These are phyloP conservation scores for Dendrobium officinale DNA, from an alignment of 106 monocot genomes.

Conservation along the genomic window DNA sequence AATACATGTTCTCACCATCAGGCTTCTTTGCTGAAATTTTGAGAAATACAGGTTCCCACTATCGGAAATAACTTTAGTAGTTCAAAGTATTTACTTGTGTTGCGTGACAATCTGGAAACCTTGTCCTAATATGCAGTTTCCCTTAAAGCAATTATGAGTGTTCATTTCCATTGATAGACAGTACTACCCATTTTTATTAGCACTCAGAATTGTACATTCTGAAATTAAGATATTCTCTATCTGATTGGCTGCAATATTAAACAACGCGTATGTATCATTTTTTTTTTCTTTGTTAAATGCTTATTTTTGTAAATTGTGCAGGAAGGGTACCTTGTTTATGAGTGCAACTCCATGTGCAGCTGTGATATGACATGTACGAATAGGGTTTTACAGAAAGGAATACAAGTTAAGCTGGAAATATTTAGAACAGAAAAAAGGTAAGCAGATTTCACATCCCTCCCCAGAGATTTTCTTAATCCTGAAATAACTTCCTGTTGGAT, in stretches of 20 bases:
- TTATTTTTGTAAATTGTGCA: slow-evolving; percentile 20
- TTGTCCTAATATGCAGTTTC: neutral
- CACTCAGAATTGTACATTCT: neutral
- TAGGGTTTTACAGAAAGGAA: slow-evolving; percentile 84
- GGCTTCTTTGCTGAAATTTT: too few relatives aligned
- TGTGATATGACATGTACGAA: slow-evolving; percentile 78
- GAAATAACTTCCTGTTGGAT: slow-evolving; percentile 1
- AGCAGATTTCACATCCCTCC: neutral
- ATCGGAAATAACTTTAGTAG: neutral
- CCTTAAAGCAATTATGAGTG: neutral
- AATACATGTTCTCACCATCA: too few relatives aligned
- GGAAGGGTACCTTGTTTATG: slow-evolving; percentile 80
- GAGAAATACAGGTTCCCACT: too few relatives aligned
- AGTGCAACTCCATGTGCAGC: slow-evolving; percentile 86
- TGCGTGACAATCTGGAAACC: neutral
- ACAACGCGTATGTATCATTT: too few relatives aligned
- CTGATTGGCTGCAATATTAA: too few relatives aligned
- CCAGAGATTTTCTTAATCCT: neutral
- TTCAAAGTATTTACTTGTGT: neutral
- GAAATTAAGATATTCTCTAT: neutral
- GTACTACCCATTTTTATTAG: neutral
- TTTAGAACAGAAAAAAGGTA: slow-evolving; percentile 89
- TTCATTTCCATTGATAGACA: neutral
- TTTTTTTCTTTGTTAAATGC: neutral
- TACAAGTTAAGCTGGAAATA: slow-evolving; percentile 80